Evolutionary conservation across 495 filamentous ascomycete genomes (phyloP).

Genomic region (Xylaria palmicola): DNA sequence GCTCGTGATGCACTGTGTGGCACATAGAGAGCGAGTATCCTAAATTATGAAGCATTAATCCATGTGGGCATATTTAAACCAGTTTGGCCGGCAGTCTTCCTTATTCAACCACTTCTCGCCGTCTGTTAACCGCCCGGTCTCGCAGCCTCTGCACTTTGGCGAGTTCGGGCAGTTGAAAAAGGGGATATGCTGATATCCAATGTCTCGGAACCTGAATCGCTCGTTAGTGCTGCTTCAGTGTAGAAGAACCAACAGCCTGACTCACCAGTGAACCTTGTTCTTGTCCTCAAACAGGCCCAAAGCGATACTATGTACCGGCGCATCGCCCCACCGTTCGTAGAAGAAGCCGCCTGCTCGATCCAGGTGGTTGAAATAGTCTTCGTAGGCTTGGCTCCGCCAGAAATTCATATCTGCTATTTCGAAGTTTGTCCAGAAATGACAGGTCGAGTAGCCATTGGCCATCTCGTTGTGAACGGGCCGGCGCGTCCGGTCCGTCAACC

Average conservation of each 20-base stretch:
- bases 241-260: constrained; percentile 10
- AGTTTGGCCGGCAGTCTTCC: constrained; percentile 94
- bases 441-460: constrained; percentile 95
- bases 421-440: constrained; percentile 99
- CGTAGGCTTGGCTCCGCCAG: constrained; percentile 88
- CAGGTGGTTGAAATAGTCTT: constrained; percentile 94
- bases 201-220: constrained; percentile 86
- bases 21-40: constrained; percentile 10
- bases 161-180: constrained; percentile 99
- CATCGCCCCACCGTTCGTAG: constrained; percentile 98
- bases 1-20: constrained; percentile 5
- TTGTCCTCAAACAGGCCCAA: constrained; percentile 89
- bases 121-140: constrained; percentile 80
- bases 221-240: neutral
- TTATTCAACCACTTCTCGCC: constrained; percentile 79
- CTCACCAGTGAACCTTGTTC: constrained; percentile 91
- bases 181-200: constrained; percentile 97
- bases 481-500: constrained; percentile 75
- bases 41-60: constrained; percentile 46
- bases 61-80: constrained; percentile 92
- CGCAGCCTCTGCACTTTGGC: constrained; percentile 88
- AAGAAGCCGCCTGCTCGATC: constrained; percentile 97
- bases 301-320: constrained; percentile 95
- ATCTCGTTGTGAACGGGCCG: constrained; percentile 76
- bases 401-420: constrained; percentile 96